A percentile compares a stretch with the other conserved stretches of the same genome.
These are phyloP conservation scores for Dissophora ornata DNA, from an alignment of 192 early-diverging fungal genomes.

Conservation along the genomic window DNA sequence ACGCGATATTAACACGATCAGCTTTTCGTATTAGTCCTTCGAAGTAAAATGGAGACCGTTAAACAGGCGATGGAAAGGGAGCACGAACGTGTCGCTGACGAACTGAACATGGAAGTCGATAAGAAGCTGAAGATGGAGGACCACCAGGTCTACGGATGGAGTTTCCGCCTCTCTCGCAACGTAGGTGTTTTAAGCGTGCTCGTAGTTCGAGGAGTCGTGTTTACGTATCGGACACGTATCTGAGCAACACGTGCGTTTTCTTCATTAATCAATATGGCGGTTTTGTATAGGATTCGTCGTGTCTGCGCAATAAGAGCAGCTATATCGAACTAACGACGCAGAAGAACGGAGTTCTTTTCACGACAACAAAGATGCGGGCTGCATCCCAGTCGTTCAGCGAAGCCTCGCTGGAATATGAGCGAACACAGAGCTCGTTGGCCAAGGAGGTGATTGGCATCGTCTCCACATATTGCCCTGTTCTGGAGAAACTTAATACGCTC, in stretches of 20 bases:
- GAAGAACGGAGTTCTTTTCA: conserved; percentile 91
- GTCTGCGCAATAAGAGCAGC: conserved; percentile 73
- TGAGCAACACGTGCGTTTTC: too few species aligned
- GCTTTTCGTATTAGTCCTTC: conserved; percentile 38
- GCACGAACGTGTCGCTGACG: conserved; percentile 63
- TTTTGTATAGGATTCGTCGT: conserved; percentile 68
- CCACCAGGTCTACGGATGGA: conserved; percentile 83
- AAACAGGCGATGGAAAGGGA: conserved; percentile 43
- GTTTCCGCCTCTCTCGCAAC: conserved; percentile 82
- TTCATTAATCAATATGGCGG: too few species aligned
- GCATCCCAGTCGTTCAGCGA: conserved; percentile 72
- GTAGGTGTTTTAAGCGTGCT: conserved; percentile 10
- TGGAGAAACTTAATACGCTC: conserved; percentile 80
- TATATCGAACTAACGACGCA: conserved; percentile 91
- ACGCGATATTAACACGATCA: too few species aligned
- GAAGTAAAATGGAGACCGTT: conserved; percentile 34
- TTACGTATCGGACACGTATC: too few species aligned
- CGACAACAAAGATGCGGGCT: conserved; percentile 75
- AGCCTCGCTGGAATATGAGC: conserved; percentile 70
- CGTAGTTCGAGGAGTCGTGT: too few species aligned
- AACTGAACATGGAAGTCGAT: conserved; percentile 79
- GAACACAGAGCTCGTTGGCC: conserved; percentile 77
- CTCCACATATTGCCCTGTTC: conserved; percentile 82
- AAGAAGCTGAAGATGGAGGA: conserved; percentile 95
- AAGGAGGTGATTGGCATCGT: conserved; percentile 91